These are phyloP conservation scores for Castanea crenata DNA, from an alignment of 306 rosid species.

Conservation along the genomic window DNA sequence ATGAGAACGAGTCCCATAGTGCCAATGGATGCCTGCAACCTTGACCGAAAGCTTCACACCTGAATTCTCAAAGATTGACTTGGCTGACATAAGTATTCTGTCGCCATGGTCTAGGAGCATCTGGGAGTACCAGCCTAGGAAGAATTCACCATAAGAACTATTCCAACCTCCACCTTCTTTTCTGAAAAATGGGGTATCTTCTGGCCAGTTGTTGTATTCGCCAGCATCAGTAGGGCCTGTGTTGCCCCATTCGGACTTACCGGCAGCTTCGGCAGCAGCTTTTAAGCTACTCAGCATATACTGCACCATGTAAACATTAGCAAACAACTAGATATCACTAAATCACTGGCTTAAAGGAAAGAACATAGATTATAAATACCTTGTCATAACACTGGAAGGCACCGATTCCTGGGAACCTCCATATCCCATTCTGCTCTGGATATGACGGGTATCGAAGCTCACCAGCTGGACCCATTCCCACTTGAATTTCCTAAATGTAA, in stretches of 20 bases:
- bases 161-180: slow-evolving; percentile 93
- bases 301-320: slow-evolving; percentile 39
- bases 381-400: slow-evolving; percentile 96
- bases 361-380: slow-evolving; percentile 36
- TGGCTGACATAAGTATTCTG: slow-evolving; percentile 76
- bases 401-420: slow-evolving; percentile 96
- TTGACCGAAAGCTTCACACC: slow-evolving; percentile 85
- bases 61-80: slow-evolving; percentile 45
- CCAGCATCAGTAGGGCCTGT: slow-evolving; percentile 99
- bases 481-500: slow-evolving; percentile 85
- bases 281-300: slow-evolving; percentile 77
- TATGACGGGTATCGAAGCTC: slow-evolving; percentile 96
- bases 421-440: slow-evolving; percentile 88
- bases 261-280: slow-evolving; percentile 74
- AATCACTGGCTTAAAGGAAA: neutral
- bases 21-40: slow-evolving; percentile 97
- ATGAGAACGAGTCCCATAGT: slow-evolving; percentile 88
- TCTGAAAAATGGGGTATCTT: slow-evolving; percentile 79
- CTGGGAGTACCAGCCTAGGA: slow-evolving; percentile 89
- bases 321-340: slow-evolving; percentile 3
- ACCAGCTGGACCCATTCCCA: slow-evolving; percentile 99
- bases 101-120: slow-evolving; percentile 85
- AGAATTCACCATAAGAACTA: slow-evolving; percentile 68
- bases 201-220: slow-evolving; percentile 91
- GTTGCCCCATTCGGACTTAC: slow-evolving; percentile 85